A percentile compares a stretch with the other conserved stretches of the same genome.
These are phyloP conservation scores for Candida pini DNA, from an alignment of 805 yeast species.

Conservation along the genomic window DNA sequence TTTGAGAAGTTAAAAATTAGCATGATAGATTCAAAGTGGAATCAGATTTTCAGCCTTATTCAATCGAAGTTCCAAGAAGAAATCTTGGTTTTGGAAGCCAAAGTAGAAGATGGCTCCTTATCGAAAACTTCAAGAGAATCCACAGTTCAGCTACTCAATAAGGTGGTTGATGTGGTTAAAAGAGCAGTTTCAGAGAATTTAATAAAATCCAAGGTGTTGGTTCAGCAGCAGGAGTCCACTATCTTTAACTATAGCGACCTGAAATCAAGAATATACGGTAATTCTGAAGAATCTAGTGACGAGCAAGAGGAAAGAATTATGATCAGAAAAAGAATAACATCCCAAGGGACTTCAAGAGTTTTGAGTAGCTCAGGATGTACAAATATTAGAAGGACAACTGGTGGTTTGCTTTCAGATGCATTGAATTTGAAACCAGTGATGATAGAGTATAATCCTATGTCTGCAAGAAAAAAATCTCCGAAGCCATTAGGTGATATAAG, in stretches of 20 bases:
- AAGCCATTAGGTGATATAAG: constrained; percentile 8
- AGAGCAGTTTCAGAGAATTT: constrained; percentile 18
- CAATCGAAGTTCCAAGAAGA: constrained; percentile 32
- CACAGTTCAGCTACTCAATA: constrained; percentile 1
- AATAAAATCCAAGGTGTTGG: constrained; percentile 5
- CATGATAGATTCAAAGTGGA: constrained; percentile 52
- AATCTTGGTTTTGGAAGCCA: constrained; percentile 23
- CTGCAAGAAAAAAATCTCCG: constrained; percentile 16
- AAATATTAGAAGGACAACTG: not conserved
- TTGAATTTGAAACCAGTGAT: constrained; percentile 21
- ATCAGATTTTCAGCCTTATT: constrained; percentile 44
- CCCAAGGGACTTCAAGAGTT: not conserved
- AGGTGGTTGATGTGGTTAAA: constrained; percentile 16
- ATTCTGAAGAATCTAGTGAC: not conserved
- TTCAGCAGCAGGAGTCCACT: constrained; percentile 2
- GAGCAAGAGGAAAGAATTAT: not conserved
- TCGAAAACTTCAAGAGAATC: constrained; percentile 3
- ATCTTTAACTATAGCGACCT: constrained; percentile 4
- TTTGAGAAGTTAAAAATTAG: constrained; percentile 38
- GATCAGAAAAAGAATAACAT: not conserved
- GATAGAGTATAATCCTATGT: constrained; percentile 23
- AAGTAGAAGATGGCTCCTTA: constrained; percentile 3
- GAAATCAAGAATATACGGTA: constrained; percentile 2
- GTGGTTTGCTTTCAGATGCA: constrained; percentile 14
- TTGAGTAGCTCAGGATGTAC: not conserved